Percentiles rank a stretch among this genome's conserved stretches.
Evolutionary conservation across 306 rosid species (phyloP).

Genomic region (Acacia confusa): DNA sequence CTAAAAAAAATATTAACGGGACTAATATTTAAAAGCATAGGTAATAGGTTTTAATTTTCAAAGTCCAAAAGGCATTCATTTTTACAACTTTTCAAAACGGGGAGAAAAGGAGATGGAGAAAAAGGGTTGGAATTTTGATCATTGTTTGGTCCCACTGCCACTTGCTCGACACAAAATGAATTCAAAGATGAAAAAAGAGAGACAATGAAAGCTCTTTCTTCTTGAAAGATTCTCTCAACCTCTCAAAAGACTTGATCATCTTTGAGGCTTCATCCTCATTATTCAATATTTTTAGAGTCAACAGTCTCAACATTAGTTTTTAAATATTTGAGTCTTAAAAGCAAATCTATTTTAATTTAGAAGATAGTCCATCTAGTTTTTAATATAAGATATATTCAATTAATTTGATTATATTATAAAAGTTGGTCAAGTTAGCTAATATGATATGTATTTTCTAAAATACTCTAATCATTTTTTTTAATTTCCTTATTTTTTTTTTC

Average conservation of each 20-base stretch:
- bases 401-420: too few species aligned
- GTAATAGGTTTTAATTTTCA: background rate
- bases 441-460: too few species aligned
- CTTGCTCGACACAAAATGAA: background rate
- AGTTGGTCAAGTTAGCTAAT: too few species aligned
- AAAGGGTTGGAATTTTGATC: conserved; percentile 1
- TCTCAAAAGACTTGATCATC: background rate
- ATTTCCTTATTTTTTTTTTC: accelerated
- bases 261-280: background rate
- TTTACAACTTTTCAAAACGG: background rate
- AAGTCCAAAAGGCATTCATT: background rate
- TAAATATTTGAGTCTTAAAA: too few species aligned
- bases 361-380: too few species aligned
- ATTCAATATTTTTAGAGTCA: background rate
- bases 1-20: accelerated
- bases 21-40: accelerated
- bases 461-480: too few species aligned
- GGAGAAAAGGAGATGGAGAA: background rate
- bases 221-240: background rate
- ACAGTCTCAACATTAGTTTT: background rate
- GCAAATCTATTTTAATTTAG: too few species aligned
- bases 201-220: background rate
- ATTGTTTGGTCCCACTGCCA: conserved; percentile 26
- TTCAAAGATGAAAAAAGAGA: background rate
- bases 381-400: too few species aligned